Conservation (phyloP, 441 rosid genomes). For the Metrosideros polymorpha region DNA sequence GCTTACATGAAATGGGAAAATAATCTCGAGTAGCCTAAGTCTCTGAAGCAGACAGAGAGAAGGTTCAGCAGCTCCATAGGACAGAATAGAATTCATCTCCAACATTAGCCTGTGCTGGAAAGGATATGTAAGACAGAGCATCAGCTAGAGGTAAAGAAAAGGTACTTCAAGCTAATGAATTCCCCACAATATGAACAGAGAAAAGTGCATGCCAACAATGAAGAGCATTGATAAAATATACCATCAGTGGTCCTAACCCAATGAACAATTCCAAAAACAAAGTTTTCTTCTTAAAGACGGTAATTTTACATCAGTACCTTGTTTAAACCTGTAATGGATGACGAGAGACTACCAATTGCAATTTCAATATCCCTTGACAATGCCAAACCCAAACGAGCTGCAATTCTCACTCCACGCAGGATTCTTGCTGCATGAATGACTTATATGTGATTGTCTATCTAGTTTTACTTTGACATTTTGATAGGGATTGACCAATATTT, state of each 20-base stretch:
- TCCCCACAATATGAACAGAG: neutral
- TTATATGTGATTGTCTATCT: neutral
- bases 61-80: constrained; percentile 87
- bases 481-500: neutral
- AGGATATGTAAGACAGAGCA: constrained; percentile 14
- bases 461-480: neutral
- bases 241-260: neutral
- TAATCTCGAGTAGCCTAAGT: constrained; percentile 59
- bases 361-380: constrained; percentile 54
- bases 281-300: neutral
- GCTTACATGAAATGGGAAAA: constrained; percentile 82
- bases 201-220: neutral
- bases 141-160: constrained; percentile 6
- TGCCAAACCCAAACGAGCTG: constrained; percentile 74
- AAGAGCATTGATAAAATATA: neutral
- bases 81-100: constrained; percentile 91
- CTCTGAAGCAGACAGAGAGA: constrained; percentile 73
- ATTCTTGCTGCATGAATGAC: constrained; percentile 61
- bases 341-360: constrained; percentile 52
- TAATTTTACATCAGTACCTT: constrained; percentile 37
- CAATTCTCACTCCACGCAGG: constrained; percentile 85
- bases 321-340: constrained; percentile 44
- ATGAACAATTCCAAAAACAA: neutral
- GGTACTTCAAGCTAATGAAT: neutral
- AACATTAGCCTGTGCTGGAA: constrained; percentile 66